These are phyloP conservation scores for Hsuehochloa calcarea DNA, from an alignment of 176 grass and related monocot species.

Conservation along the genomic window DNA sequence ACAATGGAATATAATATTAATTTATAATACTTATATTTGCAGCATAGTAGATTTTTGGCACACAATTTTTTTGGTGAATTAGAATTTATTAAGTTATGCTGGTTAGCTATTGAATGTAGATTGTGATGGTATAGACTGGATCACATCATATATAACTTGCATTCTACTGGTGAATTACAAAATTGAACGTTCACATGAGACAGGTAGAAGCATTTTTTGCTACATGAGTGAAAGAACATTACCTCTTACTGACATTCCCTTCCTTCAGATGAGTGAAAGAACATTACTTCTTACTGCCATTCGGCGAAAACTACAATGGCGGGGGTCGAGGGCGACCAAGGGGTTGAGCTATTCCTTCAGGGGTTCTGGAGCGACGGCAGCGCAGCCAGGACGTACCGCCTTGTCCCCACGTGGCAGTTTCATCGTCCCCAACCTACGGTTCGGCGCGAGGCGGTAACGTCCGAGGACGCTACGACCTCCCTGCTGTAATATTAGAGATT, in stretches of 20 bases:
- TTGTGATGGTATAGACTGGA: not conserved
- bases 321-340: too few relatives aligned
- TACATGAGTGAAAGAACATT: not conserved
- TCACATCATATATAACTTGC: not conserved
- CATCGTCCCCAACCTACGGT: too few relatives aligned
- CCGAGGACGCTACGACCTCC: too few relatives aligned
- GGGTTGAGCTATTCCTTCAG: too few relatives aligned
- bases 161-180: not conserved
- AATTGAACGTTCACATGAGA: not conserved
- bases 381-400: too few relatives aligned
- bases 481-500: too few relatives aligned
- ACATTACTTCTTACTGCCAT: not conserved
- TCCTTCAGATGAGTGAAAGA: constrained; percentile 1
- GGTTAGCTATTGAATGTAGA: not conserved
- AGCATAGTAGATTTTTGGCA: not conserved
- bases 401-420: too few relatives aligned
- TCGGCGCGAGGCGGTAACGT: too few relatives aligned
- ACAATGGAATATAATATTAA: not conserved
- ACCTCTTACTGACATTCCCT: not conserved
- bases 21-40: not conserved
- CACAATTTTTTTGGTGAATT: not conserved
- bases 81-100: not conserved
- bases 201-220: not conserved
- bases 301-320: too few relatives aligned
- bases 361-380: too few relatives aligned